Evolutionary conservation across 495 filamentous ascomycete genomes (phyloP).

Genomic region (Talaromyces stipitatus): DNA sequence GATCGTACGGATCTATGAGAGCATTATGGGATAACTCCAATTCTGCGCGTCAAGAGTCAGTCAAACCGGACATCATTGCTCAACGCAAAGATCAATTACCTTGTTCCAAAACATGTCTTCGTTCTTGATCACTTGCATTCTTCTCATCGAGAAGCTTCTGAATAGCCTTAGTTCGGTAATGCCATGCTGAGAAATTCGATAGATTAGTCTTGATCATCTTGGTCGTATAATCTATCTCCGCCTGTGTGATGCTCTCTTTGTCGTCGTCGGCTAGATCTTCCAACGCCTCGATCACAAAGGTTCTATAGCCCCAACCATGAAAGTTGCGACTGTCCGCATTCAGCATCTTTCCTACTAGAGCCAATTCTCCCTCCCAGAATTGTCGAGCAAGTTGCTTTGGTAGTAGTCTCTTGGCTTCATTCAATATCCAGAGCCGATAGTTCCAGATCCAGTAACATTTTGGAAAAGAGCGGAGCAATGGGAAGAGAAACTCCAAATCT

Average conservation of each 20-base stretch:
- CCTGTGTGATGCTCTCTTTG: slow-evolving; percentile 53
- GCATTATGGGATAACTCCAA: slow-evolving; percentile 65
- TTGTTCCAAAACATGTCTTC: slow-evolving; percentile 63
- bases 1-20: slow-evolving; percentile 83
- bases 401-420: slow-evolving; percentile 58
- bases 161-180: slow-evolving; percentile 78
- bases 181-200: slow-evolving; percentile 97
- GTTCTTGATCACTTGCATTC: slow-evolving; percentile 48
- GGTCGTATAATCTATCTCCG: slow-evolving; percentile 83
- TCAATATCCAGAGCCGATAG: slow-evolving; percentile 81
- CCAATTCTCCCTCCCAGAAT: slow-evolving; percentile 80
- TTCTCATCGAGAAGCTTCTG: slow-evolving; percentile 64
- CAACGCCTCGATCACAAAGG: slow-evolving; percentile 61
- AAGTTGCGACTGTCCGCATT: slow-evolving; percentile 84
- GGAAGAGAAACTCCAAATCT: slow-evolving; percentile 75
- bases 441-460: slow-evolving; percentile 99
- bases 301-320: slow-evolving; percentile 92
- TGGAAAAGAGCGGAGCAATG: slow-evolving; percentile 73
- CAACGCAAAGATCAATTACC: slow-evolving; percentile 37
- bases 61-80: slow-evolving; percentile 1
- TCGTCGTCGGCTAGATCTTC: slow-evolving; percentile 37
- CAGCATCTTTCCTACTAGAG: slow-evolving; percentile 77
- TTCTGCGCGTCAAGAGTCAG: slow-evolving; percentile 39
- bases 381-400: slow-evolving; percentile 41
- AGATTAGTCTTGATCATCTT: slow-evolving; percentile 76